Conservation (phyloP, 1,284 basidiomycete species). For the Exsudoporus floridanus region DNA sequence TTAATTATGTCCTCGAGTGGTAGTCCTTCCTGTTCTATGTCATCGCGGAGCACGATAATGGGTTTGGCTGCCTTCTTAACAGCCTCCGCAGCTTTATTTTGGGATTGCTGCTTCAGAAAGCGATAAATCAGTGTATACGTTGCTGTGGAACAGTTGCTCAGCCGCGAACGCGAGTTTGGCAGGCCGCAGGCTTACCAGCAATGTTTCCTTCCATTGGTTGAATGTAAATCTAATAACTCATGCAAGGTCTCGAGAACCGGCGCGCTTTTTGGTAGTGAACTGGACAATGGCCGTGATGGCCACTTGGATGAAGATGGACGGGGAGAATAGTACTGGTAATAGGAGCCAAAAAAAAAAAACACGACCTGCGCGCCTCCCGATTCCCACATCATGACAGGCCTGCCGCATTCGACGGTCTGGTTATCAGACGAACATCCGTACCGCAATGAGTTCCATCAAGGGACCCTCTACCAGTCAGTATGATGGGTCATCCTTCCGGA, state of each 20-base stretch:
- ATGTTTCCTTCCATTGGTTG: slow-evolving; percentile 46
- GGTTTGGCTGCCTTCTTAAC: slow-evolving; percentile 65
- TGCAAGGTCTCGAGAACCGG: neutral
- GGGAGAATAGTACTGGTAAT: no score
- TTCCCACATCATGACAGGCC: slow-evolving; percentile 20
- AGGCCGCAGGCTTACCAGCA: slow-evolving; percentile 40
- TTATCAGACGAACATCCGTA: neutral
- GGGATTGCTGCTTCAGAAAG: slow-evolving; percentile 64
- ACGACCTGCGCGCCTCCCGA: no score
- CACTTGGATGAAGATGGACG: neutral
- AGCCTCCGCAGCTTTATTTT: slow-evolving; percentile 63
- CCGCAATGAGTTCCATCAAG: slow-evolving; percentile 68
- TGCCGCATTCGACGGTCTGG: neutral
- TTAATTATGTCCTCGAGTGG: slow-evolving; percentile 61
- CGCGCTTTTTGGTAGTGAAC: neutral
- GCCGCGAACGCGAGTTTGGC: neutral
- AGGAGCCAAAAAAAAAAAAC: neutral
- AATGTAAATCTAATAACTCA: neutral
- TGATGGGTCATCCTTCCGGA: slow-evolving; percentile 78
- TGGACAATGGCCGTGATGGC: neutral
- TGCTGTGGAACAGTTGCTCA: slow-evolving; percentile 40
- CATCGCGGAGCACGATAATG: slow-evolving; percentile 56
- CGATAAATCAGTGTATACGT: slow-evolving; percentile 71
- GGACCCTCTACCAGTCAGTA: slow-evolving; percentile 63
- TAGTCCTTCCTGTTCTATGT: slow-evolving; percentile 45